Conservation (phyloP, 495 filamentous ascomycete species). For the Diplogelasinospora grovesii region DNA sequence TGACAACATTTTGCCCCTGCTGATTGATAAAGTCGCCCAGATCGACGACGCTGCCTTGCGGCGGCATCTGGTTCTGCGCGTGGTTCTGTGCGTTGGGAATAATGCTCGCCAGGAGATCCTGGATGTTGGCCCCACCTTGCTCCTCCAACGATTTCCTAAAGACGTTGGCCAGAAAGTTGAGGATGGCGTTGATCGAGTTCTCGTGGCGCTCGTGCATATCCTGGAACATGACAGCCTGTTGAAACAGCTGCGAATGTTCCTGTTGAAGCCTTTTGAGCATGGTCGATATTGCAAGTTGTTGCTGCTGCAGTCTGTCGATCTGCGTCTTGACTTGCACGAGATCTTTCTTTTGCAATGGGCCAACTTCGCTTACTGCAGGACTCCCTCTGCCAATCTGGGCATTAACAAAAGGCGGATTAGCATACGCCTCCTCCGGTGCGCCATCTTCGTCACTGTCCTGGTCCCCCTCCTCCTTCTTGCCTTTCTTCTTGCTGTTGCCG, state of each 20-base stretch:
- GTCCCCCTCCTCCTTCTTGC: conserved; percentile 62
- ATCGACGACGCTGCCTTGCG: conserved; percentile 65
- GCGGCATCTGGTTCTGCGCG: conserved; percentile 38
- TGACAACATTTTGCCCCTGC: conserved; percentile 30
- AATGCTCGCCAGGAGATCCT: conserved; percentile 63
- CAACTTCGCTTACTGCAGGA: conserved; percentile 31
- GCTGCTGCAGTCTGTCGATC: conserved; percentile 70
- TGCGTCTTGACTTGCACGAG: conserved; percentile 70
- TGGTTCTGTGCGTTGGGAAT: conserved; percentile 48
- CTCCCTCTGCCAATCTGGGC: conserved; percentile 12
- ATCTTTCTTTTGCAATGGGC: conserved; percentile 67
- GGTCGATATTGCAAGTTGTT: conserved; percentile 74
- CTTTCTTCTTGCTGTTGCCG: conserved; percentile 49
- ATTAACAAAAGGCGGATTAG: conserved; percentile 3
- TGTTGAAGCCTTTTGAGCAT: conserved; percentile 71
- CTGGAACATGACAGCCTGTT: conserved; percentile 85
- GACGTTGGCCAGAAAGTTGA: conserved; percentile 93
- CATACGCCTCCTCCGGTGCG: conserved; percentile 30
- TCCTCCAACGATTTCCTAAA: conserved; percentile 68
- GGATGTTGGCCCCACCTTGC: conserved; percentile 56
- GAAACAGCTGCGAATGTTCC: conserved; percentile 82
- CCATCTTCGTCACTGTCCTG: conserved; percentile 65
- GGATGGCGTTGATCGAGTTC: conserved; percentile 94
- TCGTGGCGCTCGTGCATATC: conserved; percentile 90
- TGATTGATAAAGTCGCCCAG: conserved; percentile 57